Evolutionary conservation across 2,329 filamentous ascomycete species (phyloP).

Genomic region (Diplodia scrobiculata): DNA sequence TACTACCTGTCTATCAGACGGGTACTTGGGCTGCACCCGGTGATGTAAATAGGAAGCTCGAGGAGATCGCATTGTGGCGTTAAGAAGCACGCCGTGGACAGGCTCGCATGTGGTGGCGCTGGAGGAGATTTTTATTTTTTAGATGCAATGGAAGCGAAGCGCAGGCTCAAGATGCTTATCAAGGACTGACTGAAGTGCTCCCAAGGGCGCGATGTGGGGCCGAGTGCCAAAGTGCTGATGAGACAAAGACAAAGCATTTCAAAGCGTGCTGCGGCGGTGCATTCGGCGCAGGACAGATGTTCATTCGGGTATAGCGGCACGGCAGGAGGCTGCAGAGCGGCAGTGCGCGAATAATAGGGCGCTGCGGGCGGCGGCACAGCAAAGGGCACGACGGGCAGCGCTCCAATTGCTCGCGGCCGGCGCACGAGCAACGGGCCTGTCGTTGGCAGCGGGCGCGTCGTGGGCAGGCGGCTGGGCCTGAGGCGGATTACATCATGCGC

Average conservation of each 20-base stretch:
- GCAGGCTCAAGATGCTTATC: slow-evolving; percentile 5
- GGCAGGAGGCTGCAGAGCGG: slow-evolving; percentile 2
- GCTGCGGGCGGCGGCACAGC: slow-evolving; percentile 19
- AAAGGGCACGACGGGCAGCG: slow-evolving; percentile 3
- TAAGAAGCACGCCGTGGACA: neutral
- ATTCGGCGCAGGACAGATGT: neutral
- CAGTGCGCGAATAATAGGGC: slow-evolving; percentile 4
- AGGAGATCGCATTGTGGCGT: neutral
- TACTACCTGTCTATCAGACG: slow-evolving; percentile 56
- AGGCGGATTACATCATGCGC: slow-evolving; percentile 26
- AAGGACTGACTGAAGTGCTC: neutral
- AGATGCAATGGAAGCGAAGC: slow-evolving; percentile 8
- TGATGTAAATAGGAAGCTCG: slow-evolving; percentile 29
- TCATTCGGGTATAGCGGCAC: slow-evolving; percentile 14
- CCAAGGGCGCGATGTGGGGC: slow-evolving; percentile 1
- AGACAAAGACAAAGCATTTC: neutral
- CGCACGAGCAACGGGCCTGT: neutral
- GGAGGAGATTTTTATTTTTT: slow-evolving; percentile 1
- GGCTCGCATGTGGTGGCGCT: slow-evolving; percentile 7
- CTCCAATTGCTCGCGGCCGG: neutral
- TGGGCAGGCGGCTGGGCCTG: neutral
- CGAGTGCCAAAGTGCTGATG: neutral
- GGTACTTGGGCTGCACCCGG: slow-evolving; percentile 49
- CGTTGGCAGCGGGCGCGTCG: neutral
- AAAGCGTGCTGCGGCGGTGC: neutral